A percentile compares a stretch with the other conserved stretches of the same genome.
Evolutionary conservation across 2,329 filamentous ascomycete genomes (phyloP).

Genomic region (Hyphodiscus sp.): DNA sequence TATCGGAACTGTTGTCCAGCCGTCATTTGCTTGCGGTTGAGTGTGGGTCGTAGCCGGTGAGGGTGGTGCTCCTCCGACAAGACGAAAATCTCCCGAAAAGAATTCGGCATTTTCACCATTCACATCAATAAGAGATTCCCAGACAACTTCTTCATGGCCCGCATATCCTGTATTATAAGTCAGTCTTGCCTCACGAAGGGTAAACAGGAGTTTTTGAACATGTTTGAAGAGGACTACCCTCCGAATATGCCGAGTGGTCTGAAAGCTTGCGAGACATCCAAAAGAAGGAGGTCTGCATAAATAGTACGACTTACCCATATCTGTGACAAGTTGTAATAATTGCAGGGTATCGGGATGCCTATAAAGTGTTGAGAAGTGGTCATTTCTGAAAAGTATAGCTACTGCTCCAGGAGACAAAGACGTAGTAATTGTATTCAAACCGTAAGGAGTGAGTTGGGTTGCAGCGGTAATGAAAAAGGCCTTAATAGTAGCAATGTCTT

Average conservation of each 20-base stretch:
- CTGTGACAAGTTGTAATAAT: slow-evolving; percentile 81
- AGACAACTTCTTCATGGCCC: slow-evolving; percentile 83
- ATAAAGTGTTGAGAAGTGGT: slow-evolving; percentile 93
- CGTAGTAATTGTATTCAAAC: slow-evolving; percentile 66
- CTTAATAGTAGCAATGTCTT: slow-evolving; percentile 81
- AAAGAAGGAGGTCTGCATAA: too few species aligned
- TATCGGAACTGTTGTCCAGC: slow-evolving; percentile 19
- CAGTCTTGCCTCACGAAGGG: too few species aligned
- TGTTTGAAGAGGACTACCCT: too few species aligned
- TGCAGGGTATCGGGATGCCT: slow-evolving; percentile 73
- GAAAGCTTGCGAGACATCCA: too few species aligned
- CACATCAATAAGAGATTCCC: slow-evolving; percentile 88
- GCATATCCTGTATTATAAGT: slow-evolving; percentile 51
- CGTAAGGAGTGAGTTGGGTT: slow-evolving; percentile 80
- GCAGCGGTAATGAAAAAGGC: slow-evolving; percentile 72
- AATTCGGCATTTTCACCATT: slow-evolving; percentile 78
- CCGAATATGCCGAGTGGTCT: too few species aligned
- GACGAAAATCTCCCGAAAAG: slow-evolving; percentile 82
- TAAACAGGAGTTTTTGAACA: too few species aligned
- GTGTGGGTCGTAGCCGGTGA: slow-evolving; percentile 2
- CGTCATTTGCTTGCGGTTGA: slow-evolving; percentile 6
- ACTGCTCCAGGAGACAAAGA: slow-evolving; percentile 70
- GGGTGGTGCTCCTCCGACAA: slow-evolving; percentile 56
- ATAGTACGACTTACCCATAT: slow-evolving; percentile 47
- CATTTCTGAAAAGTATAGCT: slow-evolving; percentile 91